A percentile compares a stretch with the other conserved stretches of the same genome.
These are phyloP conservation scores for Silene conica DNA, from an alignment of 148 eudicot species.

Conservation along the genomic window DNA sequence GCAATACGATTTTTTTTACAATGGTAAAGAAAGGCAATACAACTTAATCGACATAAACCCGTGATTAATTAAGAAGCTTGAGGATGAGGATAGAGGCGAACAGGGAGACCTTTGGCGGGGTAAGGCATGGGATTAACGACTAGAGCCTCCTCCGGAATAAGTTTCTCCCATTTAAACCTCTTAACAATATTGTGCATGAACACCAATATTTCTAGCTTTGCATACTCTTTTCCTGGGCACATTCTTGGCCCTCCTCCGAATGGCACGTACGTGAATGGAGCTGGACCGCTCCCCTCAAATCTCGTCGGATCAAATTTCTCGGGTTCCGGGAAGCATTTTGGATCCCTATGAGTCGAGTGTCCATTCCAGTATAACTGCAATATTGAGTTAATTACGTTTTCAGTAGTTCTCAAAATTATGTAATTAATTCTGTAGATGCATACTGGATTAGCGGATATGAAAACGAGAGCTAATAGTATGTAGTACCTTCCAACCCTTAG, in stretches of 20 bases:
- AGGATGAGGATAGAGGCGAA: too few species aligned
- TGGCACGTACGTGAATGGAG: constrained; percentile 26
- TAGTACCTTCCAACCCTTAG: neutral
- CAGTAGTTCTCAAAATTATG: neutral
- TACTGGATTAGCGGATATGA: too few species aligned
- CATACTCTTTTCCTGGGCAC: too few species aligned
- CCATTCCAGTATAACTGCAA: constrained; percentile 29
- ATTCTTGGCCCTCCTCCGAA: neutral
- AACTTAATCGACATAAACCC: too few species aligned
- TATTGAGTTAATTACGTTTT: too few species aligned
- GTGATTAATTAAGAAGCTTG: too few species aligned
- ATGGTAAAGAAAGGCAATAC: too few species aligned
- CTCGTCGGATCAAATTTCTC: constrained; percentile 24
- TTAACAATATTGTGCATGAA: too few species aligned
- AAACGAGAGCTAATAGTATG: too few species aligned
- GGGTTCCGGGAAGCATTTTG: constrained; percentile 24
- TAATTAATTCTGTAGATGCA: neutral
- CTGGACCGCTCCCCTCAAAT: constrained; percentile 24
- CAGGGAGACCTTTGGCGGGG: too few species aligned
- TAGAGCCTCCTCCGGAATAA: constrained; percentile 17
- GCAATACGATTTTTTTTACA: too few species aligned
- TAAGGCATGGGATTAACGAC: constrained; percentile 24
- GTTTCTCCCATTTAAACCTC: neutral
- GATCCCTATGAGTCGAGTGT: constrained; percentile 24
- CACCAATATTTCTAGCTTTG: too few species aligned